Base-by-base conservation (phyloP, 2,329 filamentous ascomycete genomes). In the Beauveria varroae region DNA sequence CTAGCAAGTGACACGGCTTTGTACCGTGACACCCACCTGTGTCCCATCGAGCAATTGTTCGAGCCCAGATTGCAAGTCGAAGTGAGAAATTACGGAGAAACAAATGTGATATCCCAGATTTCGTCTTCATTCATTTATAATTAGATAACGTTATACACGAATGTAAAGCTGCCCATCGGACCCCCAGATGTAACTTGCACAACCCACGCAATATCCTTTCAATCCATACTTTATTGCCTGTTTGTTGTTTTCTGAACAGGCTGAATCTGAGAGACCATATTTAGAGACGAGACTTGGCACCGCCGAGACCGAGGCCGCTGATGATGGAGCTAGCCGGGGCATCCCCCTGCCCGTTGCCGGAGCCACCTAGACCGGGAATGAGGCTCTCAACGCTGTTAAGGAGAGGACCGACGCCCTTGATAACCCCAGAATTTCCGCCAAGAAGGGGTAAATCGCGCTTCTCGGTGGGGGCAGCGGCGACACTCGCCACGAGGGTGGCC, bases 391-490 rank as follows among this genome's bases (percentile, higher is more conserved):
- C 40, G 40, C 57, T 46, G 57, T 60, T 41, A 4, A 60, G 50
- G 18, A 60, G 49, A 26, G 57, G 57, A 2, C 57, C 57, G 28
- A 47, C 20, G 1, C n/a, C 20, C 41, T 54, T 51, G 49, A 60
- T 60, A 12, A 37, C 1, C 14, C 57, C 57, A 12, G 57, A 60
- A n/a, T 60, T 37, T 1, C 57, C 57, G 18, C 57, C 57, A n/a
- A 60, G 57, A 47, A 60, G 50, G 8, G 57, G 57, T 9, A 60
- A 20, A 41, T 60, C 57, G 57, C 57, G 57, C 50, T 40, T 60
- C 28, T 53, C 57, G 3, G 50, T 60, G 26, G 57, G 57, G 20
- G 50, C 57, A 20, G 57, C 57, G n/a, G 49, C 28, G 24, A 40
- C 57, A 28, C 50, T 54, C 16, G 50, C 40, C 9, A 60, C 30